These are phyloP conservation scores for Podospora conica DNA, from an alignment of 495 filamentous ascomycete species.

Conservation along the genomic window DNA sequence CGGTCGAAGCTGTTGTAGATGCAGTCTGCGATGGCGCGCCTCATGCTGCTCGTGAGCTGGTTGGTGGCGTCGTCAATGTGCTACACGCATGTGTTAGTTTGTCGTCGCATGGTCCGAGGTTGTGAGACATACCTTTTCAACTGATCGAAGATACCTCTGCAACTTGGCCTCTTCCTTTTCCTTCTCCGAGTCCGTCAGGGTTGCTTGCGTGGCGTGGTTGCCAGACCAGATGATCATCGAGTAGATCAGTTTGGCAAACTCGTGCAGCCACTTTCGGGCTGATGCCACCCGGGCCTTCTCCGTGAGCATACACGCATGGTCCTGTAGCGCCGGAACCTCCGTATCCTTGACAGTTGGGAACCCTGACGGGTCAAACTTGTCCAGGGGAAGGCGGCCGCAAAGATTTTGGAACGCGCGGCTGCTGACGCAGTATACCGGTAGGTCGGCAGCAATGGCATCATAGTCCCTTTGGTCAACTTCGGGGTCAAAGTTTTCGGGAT, in stretches of 20 bases:
- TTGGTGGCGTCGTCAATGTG: conserved; percentile 26
- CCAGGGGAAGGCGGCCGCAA: conserved; percentile 42
- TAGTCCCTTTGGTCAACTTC: conserved; percentile 53
- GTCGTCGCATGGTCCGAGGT: conserved; percentile 30
- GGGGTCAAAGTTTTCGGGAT: conserved; percentile 33
- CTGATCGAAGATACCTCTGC: conserved; percentile 32
- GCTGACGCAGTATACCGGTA: conserved; percentile 61
- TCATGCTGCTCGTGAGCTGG: background rate
- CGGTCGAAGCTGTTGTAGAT: conserved; percentile 41
- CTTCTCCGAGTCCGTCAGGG: conserved; percentile 40
- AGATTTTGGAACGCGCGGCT: conserved; percentile 57
- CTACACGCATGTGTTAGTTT: conserved; percentile 26
- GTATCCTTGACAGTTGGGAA: conserved; percentile 31
- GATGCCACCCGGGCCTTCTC: conserved; percentile 30
- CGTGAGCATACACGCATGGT: conserved; percentile 56
- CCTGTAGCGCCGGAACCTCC: conserved; percentile 55
- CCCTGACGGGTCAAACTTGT: conserved; percentile 35
- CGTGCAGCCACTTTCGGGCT: conserved; percentile 38
- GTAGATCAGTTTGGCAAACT: conserved; percentile 48
- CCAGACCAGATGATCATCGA: conserved; percentile 54
- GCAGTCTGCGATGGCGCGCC: conserved; percentile 32
- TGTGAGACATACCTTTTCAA: conserved; percentile 43
- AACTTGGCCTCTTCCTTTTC: conserved; percentile 36
- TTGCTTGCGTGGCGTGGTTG: conserved; percentile 39
- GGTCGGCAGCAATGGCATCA: conserved; percentile 46